Base-by-base conservation (phyloP, 108 stramenopile genomes). In the Nannochloropsis salina region DNA sequence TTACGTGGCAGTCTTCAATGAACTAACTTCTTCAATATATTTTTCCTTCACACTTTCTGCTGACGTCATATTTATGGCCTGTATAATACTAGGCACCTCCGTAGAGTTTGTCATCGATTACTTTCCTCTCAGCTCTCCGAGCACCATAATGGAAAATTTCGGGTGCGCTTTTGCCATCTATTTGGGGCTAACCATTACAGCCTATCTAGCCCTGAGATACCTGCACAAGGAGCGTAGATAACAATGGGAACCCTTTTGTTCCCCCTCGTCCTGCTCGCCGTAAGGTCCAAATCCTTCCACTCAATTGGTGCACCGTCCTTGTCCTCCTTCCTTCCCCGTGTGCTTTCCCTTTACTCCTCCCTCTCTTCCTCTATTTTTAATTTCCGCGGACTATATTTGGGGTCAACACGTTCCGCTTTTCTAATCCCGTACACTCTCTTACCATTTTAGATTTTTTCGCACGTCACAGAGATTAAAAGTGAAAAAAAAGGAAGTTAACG, bases 61-160 rank as follows among this genome's bases (percentile, higher is more conserved):
- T 31, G 31, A 31, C 31, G 31, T 31, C 31, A 31, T 31, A 31
- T 31, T 31, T 1, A 31, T 31, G 31, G 31, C 31, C 31, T 31
- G 31, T 31, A 31, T 1, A 31, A 31, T 31, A 31, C 31, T 31
- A 31, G 61, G 61, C 3, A 74, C 61, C 15, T n/a, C 15, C 61
- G 61, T 74, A n/a, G 61, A 74, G 61, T 74, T 74, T n/a, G 61
- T 74, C 1, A 74, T 74, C n/a, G 61, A 74, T n/a, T 74, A 74
- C 8, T 2, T 74, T n/a, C n/a, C 61, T n/a, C 61, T 74, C 61
- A 6, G n/a, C 6, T n/a, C 15, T n/a, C 61, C 61, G 20, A 74
- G 61, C 6, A 74, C 61, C 6, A 74, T 74, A 15, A n/a, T 15
- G 61, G 20, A 74, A 6, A 74, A 74, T n/a, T 74, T 74, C 1